Evolutionary conservation across 2,329 filamentous ascomycete genomes (phyloP).

Genomic region (Penicillium sp.): DNA sequence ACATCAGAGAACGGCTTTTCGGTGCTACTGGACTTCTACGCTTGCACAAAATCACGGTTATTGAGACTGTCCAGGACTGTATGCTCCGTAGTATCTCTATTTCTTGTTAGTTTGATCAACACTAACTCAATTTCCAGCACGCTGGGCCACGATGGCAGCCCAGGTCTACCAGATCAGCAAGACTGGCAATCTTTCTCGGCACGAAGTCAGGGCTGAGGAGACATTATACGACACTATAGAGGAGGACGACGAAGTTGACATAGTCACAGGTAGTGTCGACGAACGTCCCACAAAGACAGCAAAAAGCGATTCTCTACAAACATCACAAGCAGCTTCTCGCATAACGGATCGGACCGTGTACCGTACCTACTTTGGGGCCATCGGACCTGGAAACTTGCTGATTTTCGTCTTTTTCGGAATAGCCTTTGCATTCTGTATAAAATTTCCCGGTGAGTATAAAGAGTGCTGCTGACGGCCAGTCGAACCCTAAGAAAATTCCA

Average conservation of each 20-base stretch:
- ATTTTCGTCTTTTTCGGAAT: background rate
- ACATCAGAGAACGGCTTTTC: slow-evolving; percentile 1
- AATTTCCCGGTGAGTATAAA: background rate
- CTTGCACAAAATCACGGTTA: background rate
- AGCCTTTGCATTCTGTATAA: slow-evolving; percentile 4
- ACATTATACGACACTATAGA: background rate
- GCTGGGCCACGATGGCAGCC: background rate
- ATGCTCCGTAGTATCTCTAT: background rate
- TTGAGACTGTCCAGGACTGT: background rate
- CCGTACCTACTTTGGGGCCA: slow-evolving; percentile 1
- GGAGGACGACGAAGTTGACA: background rate
- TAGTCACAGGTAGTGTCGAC: background rate
- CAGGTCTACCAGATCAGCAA: background rate
- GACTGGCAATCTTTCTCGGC: background rate
- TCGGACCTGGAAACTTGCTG: background rate
- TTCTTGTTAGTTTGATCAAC: background rate
- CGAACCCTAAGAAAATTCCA: background rate
- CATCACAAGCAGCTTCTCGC: background rate
- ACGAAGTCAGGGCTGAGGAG: background rate
- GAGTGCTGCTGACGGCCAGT: background rate
- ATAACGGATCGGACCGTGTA: slow-evolving; percentile 1
- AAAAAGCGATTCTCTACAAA: background rate
- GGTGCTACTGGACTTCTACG: background rate
- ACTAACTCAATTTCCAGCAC: background rate
- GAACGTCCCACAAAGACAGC: background rate